Evolutionary conservation across 805 yeast species (phyloP).

Genomic region (Cyberlindnera japonica): DNA sequence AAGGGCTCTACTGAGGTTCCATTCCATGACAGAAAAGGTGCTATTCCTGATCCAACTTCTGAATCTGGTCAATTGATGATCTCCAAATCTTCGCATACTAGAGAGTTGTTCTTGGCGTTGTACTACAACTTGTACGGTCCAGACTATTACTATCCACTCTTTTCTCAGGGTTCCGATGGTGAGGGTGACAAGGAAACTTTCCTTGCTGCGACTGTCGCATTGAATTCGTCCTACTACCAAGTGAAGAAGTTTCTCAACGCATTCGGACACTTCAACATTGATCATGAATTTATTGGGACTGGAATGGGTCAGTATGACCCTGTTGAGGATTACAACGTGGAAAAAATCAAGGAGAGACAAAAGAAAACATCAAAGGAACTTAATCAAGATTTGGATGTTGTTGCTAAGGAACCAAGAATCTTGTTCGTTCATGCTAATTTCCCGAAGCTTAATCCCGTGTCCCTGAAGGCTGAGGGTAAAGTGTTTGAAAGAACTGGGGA

Average conservation of each 20-base stretch:
- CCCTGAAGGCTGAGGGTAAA: conserved; percentile 40
- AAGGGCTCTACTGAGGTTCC: conserved; percentile 37
- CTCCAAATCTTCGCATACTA: conserved; percentile 51
- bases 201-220: conserved; percentile 54
- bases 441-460: conserved; percentile 65
- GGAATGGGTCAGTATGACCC: conserved; percentile 67
- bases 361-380: conserved; percentile 14
- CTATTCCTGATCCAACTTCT: conserved; percentile 59
- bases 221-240: conserved; percentile 55
- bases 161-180: conserved; percentile 53
- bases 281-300: conserved; percentile 45
- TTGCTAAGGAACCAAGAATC: conserved; percentile 28
- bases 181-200: conserved; percentile 62
- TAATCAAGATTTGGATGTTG: conserved; percentile 16
- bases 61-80: conserved; percentile 65
- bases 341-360: conserved; percentile 24
- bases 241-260: conserved; percentile 54
- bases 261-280: conserved; percentile 45
- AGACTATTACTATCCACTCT: conserved; percentile 51
- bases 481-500: conserved; percentile 41
- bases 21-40: conserved; percentile 55
- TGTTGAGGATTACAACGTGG: conserved; percentile 42
- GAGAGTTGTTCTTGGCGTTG: conserved; percentile 50
- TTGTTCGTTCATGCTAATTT: conserved; percentile 63
- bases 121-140: conserved; percentile 63